Evolutionary conservation across 495 filamentous ascomycete genomes (phyloP).

Genomic region (Ramalina peruviana): DNA sequence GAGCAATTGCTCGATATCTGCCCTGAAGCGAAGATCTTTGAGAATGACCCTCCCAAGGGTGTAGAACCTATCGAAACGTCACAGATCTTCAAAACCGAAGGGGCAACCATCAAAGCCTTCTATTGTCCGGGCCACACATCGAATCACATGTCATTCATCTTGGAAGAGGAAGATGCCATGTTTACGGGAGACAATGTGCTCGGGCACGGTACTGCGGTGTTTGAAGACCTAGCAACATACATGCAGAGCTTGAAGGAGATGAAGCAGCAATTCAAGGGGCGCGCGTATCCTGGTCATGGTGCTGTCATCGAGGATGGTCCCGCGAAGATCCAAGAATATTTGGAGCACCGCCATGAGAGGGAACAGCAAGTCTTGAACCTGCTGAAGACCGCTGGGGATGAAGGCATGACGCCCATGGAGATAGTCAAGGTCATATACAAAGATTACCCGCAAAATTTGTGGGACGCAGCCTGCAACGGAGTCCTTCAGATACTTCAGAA

Average conservation of each 20-base stretch:
- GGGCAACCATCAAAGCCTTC: conserved; percentile 59
- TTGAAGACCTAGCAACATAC: conserved; percentile 68
- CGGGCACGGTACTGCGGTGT: conserved; percentile 85
- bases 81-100: conserved; percentile 58
- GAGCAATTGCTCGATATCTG: conserved; percentile 46
- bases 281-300: conserved; percentile 86
- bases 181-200: conserved; percentile 95
- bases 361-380: conserved; percentile 71
- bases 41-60: conserved; percentile 30
- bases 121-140: conserved; percentile 75
- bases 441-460: conserved; percentile 61
- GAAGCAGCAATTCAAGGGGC: conserved; percentile 44
- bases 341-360: conserved; percentile 60
- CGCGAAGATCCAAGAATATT: conserved; percentile 62
- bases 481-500: conserved; percentile 56
- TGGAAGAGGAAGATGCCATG: conserved; percentile 66
- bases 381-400: conserved; percentile 30
- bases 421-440: conserved; percentile 77
- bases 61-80: conserved; percentile 46
- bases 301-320: conserved; percentile 52
- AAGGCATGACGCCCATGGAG: conserved; percentile 47
- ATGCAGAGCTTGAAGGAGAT: conserved; percentile 60
- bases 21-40: conserved; percentile 39
- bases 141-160: conserved; percentile 68
- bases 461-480: conserved; percentile 55